Percentiles rank a stretch among this genome's conserved stretches.
These are phyloP conservation scores for Coniochaeta prunicola DNA, from an alignment of 2,329 filamentous ascomycete genomes.

Conservation along the genomic window DNA sequence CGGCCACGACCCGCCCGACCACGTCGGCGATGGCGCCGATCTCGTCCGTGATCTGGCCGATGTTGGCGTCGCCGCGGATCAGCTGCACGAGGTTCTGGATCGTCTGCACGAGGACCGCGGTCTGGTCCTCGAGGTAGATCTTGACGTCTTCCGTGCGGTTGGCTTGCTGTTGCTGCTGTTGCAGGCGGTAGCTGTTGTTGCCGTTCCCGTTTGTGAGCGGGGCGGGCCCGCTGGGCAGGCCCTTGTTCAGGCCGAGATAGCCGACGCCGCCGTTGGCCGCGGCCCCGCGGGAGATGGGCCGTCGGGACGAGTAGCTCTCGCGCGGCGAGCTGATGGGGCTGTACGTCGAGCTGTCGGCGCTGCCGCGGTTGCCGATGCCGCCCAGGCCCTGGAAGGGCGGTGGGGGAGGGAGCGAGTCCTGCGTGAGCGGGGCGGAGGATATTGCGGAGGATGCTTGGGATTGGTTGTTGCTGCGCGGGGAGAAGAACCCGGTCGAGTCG, in stretches of 20 bases:
- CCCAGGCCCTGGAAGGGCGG: constrained; percentile 50
- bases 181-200: constrained; percentile 27
- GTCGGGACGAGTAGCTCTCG: constrained; percentile 39
- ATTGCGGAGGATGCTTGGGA: constrained; percentile 18
- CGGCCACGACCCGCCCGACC: constrained; percentile 61
- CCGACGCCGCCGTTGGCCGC: too few relatives aligned
- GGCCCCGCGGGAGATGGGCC: constrained; percentile 24
- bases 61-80: constrained; percentile 57
- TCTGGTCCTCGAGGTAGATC: constrained; percentile 79
- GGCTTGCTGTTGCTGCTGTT: constrained; percentile 23
- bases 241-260: constrained; percentile 27
- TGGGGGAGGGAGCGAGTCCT: constrained; percentile 38
- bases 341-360: constrained; percentile 66
- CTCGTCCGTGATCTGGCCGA: constrained; percentile 60
- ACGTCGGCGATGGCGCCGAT: constrained; percentile 64
- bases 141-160: constrained; percentile 43
- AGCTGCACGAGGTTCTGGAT: constrained; percentile 75
- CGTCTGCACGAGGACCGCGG: constrained; percentile 67
- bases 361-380: constrained; percentile 43
- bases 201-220: constrained; percentile 28
- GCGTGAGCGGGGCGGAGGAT: constrained; percentile 18
- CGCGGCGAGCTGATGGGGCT: constrained; percentile 66
- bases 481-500: constrained; percentile 64
- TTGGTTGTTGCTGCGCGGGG: constrained; percentile 30
- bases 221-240: constrained; percentile 17